phyloP scores from a whole-genome alignment of 768 basidiomycete species.

The Russula emetica region DNA sequence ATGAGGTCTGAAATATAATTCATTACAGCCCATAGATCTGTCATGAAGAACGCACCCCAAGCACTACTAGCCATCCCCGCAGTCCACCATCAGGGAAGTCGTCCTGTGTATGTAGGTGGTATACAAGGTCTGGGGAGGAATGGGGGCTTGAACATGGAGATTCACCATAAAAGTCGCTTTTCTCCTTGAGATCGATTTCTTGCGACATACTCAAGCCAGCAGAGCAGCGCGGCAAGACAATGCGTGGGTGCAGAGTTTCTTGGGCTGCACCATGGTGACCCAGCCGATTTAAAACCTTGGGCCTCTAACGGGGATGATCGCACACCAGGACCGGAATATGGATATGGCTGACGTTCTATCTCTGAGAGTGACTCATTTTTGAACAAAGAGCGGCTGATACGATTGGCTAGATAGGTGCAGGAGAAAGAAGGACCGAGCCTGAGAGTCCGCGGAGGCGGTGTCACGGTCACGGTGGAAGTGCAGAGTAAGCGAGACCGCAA shows the following conservation, averaged over 20 bases:
- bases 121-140: neutral
- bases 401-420: neutral
- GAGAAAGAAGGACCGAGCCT: no score
- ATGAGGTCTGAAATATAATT: constrained; percentile 16
- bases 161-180: neutral
- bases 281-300: neutral
- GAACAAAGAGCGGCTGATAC: neutral
- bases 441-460: no score
- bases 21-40: neutral
- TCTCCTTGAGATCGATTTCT: neutral
- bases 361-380: neutral
- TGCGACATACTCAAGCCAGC: neutral
- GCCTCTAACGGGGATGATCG: neutral
- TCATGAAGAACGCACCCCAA: constrained; percentile 35
- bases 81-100: constrained; percentile 44
- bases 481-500: no score
- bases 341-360: neutral
- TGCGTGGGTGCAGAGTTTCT: neutral
- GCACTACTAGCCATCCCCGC: constrained; percentile 44
- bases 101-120: neutral
- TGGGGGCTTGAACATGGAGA: no score
- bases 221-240: neutral
- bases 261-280: neutral
- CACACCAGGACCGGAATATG: neutral
- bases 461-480: no score